These are phyloP conservation scores for Huntiella savannae DNA, from an alignment of 2,329 filamentous ascomycete species.

Conservation along the genomic window DNA sequence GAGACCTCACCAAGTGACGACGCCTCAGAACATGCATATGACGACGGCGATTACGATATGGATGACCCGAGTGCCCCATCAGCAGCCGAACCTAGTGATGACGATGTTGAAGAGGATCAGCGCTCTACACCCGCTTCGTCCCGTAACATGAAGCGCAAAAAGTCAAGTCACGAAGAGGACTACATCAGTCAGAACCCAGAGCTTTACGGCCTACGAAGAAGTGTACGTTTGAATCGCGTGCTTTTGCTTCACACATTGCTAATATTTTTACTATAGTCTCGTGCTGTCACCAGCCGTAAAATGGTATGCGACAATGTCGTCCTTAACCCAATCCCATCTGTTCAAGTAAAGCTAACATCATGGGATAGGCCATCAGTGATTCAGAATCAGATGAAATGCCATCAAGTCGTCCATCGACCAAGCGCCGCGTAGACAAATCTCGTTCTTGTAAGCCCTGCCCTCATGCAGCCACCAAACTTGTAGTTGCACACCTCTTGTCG, in stretches of 20 bases:
- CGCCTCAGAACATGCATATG: constrained; percentile 36
- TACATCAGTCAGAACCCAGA: constrained; percentile 84
- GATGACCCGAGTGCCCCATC: constrained; percentile 32
- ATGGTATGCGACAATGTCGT: constrained; percentile 22
- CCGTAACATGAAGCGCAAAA: constrained; percentile 55
- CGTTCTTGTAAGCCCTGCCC: constrained; percentile 34
- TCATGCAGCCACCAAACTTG: background rate
- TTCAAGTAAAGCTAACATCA: background rate
- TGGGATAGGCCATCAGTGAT: constrained; percentile 29
- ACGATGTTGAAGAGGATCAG: constrained; percentile 14
- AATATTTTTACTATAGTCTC: constrained; percentile 24
- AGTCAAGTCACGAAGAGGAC: constrained; percentile 50
- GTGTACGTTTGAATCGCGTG: constrained; percentile 39
- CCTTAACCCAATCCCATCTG: background rate
- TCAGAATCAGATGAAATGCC: constrained; percentile 45
- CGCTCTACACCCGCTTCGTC: constrained; percentile 46
- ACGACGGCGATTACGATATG: constrained; percentile 61
- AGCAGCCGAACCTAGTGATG: constrained; percentile 11
- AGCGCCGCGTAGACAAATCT: constrained; percentile 48
- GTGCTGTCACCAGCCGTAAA: constrained; percentile 37
- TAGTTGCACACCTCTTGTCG: constrained; percentile 1
- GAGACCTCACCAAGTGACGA: constrained; percentile 22
- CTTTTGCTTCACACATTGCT: constrained; percentile 1
- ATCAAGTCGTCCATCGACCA: constrained; percentile 40
- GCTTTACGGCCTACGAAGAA: constrained; percentile 82